These are phyloP conservation scores for Sclerotinia minor DNA, from an alignment of 2,329 filamentous ascomycete genomes.

Conservation along the genomic window DNA sequence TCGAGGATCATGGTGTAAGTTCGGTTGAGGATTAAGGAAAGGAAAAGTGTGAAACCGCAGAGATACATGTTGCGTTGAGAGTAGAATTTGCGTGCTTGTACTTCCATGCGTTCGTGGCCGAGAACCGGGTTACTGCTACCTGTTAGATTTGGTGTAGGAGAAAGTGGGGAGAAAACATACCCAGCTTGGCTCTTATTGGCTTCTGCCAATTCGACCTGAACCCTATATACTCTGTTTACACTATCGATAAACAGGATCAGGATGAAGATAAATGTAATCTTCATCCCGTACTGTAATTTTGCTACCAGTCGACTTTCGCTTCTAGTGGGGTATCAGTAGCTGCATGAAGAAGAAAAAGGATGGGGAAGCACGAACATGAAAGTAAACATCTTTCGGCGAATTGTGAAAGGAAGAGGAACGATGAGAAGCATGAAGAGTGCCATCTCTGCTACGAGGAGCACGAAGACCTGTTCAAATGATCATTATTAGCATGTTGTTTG, in stretches of 20 bases:
- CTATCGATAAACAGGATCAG: slow-evolving; percentile 97
- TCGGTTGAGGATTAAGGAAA: slow-evolving; percentile 97
- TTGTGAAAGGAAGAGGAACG: slow-evolving; percentile 82
- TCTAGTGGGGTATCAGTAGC: slow-evolving; percentile 33
- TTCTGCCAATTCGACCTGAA: slow-evolving; percentile 81
- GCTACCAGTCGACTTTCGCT: slow-evolving; percentile 60
- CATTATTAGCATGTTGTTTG: slow-evolving; percentile 29
- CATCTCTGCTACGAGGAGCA: slow-evolving; percentile 83
- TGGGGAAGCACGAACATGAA: slow-evolving; percentile 85
- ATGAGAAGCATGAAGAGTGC: slow-evolving; percentile 75
- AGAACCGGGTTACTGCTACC: slow-evolving; percentile 64
- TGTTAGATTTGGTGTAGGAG: slow-evolving; percentile 33
- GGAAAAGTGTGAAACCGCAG: slow-evolving; percentile 97
- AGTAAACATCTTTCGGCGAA: slow-evolving; percentile 43
- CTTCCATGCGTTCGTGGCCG: slow-evolving; percentile 93
- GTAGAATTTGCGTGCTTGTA: slow-evolving; percentile 99
- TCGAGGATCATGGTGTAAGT: slow-evolving; percentile 79
- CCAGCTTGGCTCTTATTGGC: slow-evolving; percentile 60
- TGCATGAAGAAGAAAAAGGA: slow-evolving; percentile 39
- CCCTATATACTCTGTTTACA: slow-evolving; percentile 92
- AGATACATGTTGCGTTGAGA: slow-evolving; percentile 99
- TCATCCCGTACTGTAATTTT: slow-evolving; percentile 95
- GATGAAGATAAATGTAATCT: slow-evolving; percentile 99
- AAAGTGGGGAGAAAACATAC: slow-evolving; percentile 31
- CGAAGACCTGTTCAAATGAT: slow-evolving; percentile 64